phyloP scores from a whole-genome alignment of 2,329 filamentous ascomycete genomes.

The Diaporthe ampelina region DNA sequence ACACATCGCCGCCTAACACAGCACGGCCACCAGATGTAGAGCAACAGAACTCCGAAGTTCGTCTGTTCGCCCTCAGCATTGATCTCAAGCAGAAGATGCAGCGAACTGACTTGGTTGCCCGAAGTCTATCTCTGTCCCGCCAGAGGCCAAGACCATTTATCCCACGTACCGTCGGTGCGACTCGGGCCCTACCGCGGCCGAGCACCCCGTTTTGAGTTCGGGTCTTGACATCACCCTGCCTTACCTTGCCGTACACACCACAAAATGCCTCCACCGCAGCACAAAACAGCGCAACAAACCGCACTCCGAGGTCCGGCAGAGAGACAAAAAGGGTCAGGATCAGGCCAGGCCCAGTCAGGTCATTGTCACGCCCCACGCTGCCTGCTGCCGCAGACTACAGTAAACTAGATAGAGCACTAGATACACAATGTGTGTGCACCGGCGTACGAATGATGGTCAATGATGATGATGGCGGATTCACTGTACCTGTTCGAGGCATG shows the following conservation, averaged over 20 bases:
- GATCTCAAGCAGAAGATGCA: constrained; percentile 1
- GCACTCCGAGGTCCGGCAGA: not conserved
- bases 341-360: not conserved
- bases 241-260: not conserved
- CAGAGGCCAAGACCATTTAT: not conserved
- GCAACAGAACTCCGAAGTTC: not conserved
- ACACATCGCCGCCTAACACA: not conserved
- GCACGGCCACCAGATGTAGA: not conserved
- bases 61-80: constrained; percentile 3
- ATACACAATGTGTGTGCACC: not conserved
- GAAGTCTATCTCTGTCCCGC: constrained; percentile 8
- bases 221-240: constrained; percentile 33
- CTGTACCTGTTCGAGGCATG: constrained; percentile 7
- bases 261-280: constrained; percentile 15
- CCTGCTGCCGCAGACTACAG: not conserved
- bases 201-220: constrained; percentile 12
- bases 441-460: not conserved
- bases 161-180: not conserved
- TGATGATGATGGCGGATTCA: not conserved
- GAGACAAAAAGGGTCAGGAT: not conserved
- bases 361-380: not conserved
- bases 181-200: constrained; percentile 22
- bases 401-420: not conserved
- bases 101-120: not conserved
- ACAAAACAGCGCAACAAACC: constrained; percentile 3